Evolutionary conservation across 805 yeast species (phyloP).

Genomic region (Brettanomyces custersianus): DNA sequence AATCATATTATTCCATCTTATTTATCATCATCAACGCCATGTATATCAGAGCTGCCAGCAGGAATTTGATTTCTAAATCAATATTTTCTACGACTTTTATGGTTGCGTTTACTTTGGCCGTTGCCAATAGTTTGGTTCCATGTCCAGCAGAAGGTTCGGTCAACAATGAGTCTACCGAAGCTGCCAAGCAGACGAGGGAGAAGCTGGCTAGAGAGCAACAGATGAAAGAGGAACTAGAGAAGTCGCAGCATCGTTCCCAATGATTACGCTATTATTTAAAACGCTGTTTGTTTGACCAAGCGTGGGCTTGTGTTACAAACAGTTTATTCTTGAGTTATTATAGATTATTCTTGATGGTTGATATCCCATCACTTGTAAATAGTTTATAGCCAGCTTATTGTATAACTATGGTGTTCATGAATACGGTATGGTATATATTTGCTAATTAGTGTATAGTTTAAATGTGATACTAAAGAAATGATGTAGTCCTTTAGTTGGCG

Average conservation of each 20-base stretch:
- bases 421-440: too few species aligned
- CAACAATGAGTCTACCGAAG: slow-evolving; percentile 22
- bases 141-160: slow-evolving; percentile 38
- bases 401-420: too few species aligned
- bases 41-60: slow-evolving; percentile 50
- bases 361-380: too few species aligned
- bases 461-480: too few species aligned
- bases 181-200: slow-evolving; percentile 13
- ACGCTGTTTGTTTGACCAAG: too few species aligned
- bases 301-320: background rate
- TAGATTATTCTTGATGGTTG: too few species aligned
- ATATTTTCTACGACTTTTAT: slow-evolving; percentile 66
- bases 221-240: background rate
- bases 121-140: slow-evolving; percentile 26
- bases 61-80: slow-evolving; percentile 51
- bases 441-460: too few species aligned
- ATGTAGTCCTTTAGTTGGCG: background rate
- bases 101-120: slow-evolving; percentile 49
- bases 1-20: too few species aligned
- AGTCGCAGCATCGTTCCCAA: background rate
- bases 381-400: too few species aligned
- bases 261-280: too few species aligned
- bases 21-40: slow-evolving; percentile 24
- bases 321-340: too few species aligned
- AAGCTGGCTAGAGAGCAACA: slow-evolving; percentile 7